phyloP scores from a whole-genome alignment of 345 rosid genomes.

The Balakata baccata region DNA sequence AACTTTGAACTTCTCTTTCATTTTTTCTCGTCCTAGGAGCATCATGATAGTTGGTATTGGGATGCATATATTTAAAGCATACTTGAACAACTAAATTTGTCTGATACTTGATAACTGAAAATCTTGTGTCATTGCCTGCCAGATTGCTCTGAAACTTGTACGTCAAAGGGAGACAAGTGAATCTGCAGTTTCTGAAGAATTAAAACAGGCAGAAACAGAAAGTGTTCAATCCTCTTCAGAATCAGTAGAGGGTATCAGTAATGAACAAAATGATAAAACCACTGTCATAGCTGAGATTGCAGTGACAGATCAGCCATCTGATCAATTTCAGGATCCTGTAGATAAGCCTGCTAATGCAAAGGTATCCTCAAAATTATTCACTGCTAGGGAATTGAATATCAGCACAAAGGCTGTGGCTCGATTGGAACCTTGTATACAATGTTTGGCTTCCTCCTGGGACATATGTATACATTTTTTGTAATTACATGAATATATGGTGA shows the following conservation, averaged over 20 bases:
- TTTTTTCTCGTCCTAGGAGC: not conserved
- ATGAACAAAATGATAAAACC: slow-evolving; percentile 22
- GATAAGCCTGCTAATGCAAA: slow-evolving; percentile 34
- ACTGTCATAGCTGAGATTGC: slow-evolving; percentile 21
- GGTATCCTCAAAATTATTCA: slow-evolving; percentile 27
- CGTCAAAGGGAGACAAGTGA: slow-evolving; percentile 54
- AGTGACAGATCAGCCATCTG: slow-evolving; percentile 14
- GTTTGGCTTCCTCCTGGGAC: not conserved
- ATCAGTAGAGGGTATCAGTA: slow-evolving; percentile 28
- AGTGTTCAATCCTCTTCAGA: slow-evolving; percentile 26
- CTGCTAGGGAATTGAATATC: not conserved
- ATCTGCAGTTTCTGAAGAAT: slow-evolving; percentile 36
- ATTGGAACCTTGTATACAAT: not conserved
- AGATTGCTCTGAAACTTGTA: slow-evolving; percentile 95
- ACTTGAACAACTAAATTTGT: not conserved
- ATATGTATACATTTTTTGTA: not conserved
- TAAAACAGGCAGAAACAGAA: slow-evolving; percentile 26
- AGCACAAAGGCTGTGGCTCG: not conserved
- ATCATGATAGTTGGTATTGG: not conserved
- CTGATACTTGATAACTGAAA: not conserved
- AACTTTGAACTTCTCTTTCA: too few species aligned
- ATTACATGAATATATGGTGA: not conserved
- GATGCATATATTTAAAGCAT: not conserved
- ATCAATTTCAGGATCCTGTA: slow-evolving; percentile 12
- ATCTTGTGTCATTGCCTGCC: slow-evolving; percentile 9